Base-by-base conservation (phyloP, 1,284 basidiomycete genomes). In the Ustilago trichophora region DNA sequence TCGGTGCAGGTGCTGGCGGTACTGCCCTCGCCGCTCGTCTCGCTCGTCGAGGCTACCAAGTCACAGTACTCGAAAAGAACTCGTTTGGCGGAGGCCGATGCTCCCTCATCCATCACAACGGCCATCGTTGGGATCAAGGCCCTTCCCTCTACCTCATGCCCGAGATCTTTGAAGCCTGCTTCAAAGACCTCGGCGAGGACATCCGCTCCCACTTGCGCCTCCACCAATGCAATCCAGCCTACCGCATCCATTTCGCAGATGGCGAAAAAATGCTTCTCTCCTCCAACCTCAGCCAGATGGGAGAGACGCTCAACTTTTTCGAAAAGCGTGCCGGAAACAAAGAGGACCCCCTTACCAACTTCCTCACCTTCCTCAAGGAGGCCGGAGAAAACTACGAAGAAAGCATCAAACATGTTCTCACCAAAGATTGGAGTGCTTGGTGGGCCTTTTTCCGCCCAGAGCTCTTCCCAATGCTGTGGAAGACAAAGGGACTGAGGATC, bases 81-180 rank as follows among this genome's bases (percentile, higher is more conserved):
- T 29, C 37, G 3, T 64, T 57, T 31, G 83, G 83, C 7, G 85
- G 85, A 3, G 85, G 85, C 11, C 76, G 85, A 65, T 86, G 85
- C 76, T 84, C 83, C 54, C 73, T 86, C 53, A 82, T 86, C 40
- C 81, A 83, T 47, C 81, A 84, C 49, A 81, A 83, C 25, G 84
- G 84, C 2, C 84, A 85, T 64, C 67, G 80, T 42, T 82, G 82
- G 73, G 78, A 82, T 48, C 78, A 84, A 73, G 73, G 73, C n/a
- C 84, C 84, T 7, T 84, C 83, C 12, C 81, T 85, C 24, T 82
- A 84, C 49, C 83, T 86, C 45, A 82, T 86, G 48, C 85, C 84
- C 2, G 82, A 84, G 31, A 75, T 85, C 21, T 85, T 86, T 63
- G 78, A 83, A 26, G 77, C 84, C 31, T 82, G 84, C 19, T 85